Evolutionary conservation across 768 basidiomycete species (phyloP).

Genomic region (Thelephora aurantiotincta): DNA sequence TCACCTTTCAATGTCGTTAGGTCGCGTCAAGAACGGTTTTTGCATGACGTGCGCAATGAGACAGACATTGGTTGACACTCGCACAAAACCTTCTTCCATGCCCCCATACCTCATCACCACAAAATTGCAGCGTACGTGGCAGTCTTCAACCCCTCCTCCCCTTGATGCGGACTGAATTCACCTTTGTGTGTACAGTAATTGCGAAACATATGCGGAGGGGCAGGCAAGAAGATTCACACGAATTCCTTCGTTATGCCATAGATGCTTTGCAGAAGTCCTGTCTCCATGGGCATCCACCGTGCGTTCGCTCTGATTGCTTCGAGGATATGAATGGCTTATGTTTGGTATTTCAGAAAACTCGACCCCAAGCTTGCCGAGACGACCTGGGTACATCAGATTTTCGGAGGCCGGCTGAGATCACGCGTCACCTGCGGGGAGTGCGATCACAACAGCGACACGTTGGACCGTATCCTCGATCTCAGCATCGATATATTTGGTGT

Average conservation of each 20-base stretch:
- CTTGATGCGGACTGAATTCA: slow-evolving; percentile 4
- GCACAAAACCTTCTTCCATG: slow-evolving; percentile 34
- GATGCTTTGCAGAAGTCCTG: slow-evolving; percentile 84
- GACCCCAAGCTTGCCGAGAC: slow-evolving; percentile 65
- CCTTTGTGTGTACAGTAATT: slow-evolving; percentile 38
- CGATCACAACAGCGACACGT: slow-evolving; percentile 84
- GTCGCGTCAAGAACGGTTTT: slow-evolving; percentile 33
- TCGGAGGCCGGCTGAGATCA: slow-evolving; percentile 85
- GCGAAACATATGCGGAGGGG: slow-evolving; percentile 84
- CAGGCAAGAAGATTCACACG: slow-evolving; percentile 96
- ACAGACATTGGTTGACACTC: slow-evolving; percentile 37
- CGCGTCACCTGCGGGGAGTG: slow-evolving; percentile 80
- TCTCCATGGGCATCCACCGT: slow-evolving; percentile 60
- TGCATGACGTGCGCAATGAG: slow-evolving; percentile 74
- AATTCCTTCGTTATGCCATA: slow-evolving; percentile 89
- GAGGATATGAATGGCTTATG: background rate
- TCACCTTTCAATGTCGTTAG: slow-evolving; percentile 13
- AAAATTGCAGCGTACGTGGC: slow-evolving; percentile 51
- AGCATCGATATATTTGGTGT: slow-evolving; percentile 75
- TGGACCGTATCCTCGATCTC: slow-evolving; percentile 88
- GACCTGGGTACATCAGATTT: slow-evolving; percentile 89
- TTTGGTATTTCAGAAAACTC: slow-evolving; percentile 35
- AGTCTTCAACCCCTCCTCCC: background rate
- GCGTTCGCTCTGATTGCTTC: slow-evolving; percentile 16
- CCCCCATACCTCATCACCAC: slow-evolving; percentile 50